Conservation (phyloP, 2,329 filamentous ascomycete species). For the Cladobotryum protrusum region DNA sequence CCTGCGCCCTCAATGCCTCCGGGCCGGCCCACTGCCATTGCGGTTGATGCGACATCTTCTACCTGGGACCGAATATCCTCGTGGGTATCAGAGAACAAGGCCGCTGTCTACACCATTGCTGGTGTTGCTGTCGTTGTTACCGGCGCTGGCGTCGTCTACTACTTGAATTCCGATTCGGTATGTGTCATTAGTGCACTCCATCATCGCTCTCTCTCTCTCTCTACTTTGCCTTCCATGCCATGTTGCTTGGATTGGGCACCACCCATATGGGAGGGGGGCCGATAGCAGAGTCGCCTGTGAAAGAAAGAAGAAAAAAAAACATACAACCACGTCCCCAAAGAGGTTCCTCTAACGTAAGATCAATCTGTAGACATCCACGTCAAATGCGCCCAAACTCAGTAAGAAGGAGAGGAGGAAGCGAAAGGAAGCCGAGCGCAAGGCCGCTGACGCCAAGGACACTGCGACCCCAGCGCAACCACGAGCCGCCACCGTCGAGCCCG, state of each 20-base stretch:
- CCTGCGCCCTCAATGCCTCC: conserved; percentile 44
- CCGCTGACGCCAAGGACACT: conserved; percentile 31
- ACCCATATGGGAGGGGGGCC: too few relatives aligned
- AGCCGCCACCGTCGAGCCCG: conserved; percentile 47
- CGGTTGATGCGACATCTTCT: conserved; percentile 55
- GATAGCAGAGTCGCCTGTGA: background rate
- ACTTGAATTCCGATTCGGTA: conserved; percentile 61
- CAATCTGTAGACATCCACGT: conserved; percentile 36
- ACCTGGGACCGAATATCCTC: conserved; percentile 84
- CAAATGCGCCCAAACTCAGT: conserved; percentile 62
- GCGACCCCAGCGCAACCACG: conserved; percentile 38
- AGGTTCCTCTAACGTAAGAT: background rate
- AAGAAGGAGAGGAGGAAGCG: conserved; percentile 88
- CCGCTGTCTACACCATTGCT: conserved; percentile 90
- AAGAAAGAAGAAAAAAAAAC: too few relatives aligned
- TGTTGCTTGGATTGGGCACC: conserved; percentile 2
- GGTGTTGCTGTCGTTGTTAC: conserved; percentile 89
- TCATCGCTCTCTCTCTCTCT: background rate
- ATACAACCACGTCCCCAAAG: conserved; percentile 1
- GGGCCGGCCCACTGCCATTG: conserved; percentile 38
- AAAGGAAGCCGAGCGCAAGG: conserved; percentile 67
- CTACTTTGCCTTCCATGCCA: conserved; percentile 3
- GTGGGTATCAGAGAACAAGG: conserved; percentile 95
- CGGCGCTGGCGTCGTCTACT: conserved; percentile 88
- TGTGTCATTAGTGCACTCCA: conserved; percentile 14